Evolutionary conservation across 345 rosid genomes (phyloP).

Genomic region (Eucalyptus melliodora): DNA sequence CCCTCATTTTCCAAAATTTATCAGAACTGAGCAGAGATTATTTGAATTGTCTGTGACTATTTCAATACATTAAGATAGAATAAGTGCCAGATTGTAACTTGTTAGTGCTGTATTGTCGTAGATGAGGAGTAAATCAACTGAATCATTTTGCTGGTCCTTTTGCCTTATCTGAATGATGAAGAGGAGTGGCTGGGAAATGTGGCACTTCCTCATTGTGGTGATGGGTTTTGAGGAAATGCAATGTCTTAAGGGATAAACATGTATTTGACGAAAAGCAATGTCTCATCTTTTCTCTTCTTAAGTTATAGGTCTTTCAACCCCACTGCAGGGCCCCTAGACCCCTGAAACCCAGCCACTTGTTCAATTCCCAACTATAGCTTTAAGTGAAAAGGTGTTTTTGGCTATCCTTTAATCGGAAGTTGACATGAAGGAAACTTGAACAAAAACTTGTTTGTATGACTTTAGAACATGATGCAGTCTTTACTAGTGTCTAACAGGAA

Average conservation of each 20-base stretch:
- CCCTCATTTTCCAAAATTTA: not conserved
- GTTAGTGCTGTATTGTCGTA: not conserved
- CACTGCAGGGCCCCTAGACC: not conserved
- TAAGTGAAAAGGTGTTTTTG: not conserved
- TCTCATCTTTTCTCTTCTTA: not conserved
- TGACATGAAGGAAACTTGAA: not conserved
- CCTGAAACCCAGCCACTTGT: not conserved
- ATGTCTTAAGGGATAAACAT: not conserved
- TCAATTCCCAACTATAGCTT: not conserved
- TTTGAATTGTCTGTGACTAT: not conserved
- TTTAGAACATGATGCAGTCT: not conserved
- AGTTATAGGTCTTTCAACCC: not conserved
- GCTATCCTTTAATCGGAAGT: not conserved
- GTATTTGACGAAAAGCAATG: not conserved
- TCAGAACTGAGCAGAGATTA: not conserved
- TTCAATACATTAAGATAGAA: not conserved
- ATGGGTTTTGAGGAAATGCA: not conserved
- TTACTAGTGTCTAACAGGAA: not conserved
- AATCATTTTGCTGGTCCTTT: not conserved
- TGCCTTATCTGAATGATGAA: not conserved
- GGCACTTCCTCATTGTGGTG: not conserved
- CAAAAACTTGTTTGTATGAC: not conserved
- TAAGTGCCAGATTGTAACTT: not conserved
- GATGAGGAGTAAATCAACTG: not conserved
- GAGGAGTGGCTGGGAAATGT: not conserved